phyloP scores from a whole-genome alignment of 129 eudicot species.

The Helianthus tuberosus region DNA sequence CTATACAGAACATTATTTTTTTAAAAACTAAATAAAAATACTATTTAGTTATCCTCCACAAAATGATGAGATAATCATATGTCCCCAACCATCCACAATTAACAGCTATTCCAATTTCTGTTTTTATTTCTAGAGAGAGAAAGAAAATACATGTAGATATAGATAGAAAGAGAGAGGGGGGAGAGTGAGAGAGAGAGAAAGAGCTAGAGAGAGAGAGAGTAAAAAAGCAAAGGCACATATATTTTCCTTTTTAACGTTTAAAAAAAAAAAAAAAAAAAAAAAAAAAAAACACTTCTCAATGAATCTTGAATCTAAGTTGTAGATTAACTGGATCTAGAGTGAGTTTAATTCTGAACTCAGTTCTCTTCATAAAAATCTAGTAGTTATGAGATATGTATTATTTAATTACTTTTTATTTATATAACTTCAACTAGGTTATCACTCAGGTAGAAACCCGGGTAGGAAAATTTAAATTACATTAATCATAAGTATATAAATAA shows the following conservation, averaged over 20 bases:
- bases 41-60: conserved; percentile 29
- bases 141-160: conserved; percentile 12
- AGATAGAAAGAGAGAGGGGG: background rate
- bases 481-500: too few relatives aligned
- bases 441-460: too few relatives aligned
- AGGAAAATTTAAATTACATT: too few relatives aligned
- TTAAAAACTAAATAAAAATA: too few relatives aligned
- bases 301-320: conserved; percentile 40
- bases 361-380: too few relatives aligned
- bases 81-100: conserved; percentile 41
- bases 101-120: background rate
- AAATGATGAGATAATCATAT: conserved; percentile 79
- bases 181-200: conserved; percentile 20
- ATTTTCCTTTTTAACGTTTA: conserved; percentile 24
- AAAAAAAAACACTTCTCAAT: conserved; percentile 40
- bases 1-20: too few relatives aligned
- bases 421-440: too few relatives aligned
- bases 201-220: conserved; percentile 1
- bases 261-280: conserved; percentile 21
- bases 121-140: background rate
- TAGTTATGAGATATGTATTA: too few relatives aligned
- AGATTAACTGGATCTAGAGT: too few relatives aligned
- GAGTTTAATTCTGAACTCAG: too few relatives aligned
- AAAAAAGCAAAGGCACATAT: conserved; percentile 34
- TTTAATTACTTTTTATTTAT: too few relatives aligned